phyloP scores from a whole-genome alignment of 441 rosid species.

The Erysimum pusillum region DNA sequence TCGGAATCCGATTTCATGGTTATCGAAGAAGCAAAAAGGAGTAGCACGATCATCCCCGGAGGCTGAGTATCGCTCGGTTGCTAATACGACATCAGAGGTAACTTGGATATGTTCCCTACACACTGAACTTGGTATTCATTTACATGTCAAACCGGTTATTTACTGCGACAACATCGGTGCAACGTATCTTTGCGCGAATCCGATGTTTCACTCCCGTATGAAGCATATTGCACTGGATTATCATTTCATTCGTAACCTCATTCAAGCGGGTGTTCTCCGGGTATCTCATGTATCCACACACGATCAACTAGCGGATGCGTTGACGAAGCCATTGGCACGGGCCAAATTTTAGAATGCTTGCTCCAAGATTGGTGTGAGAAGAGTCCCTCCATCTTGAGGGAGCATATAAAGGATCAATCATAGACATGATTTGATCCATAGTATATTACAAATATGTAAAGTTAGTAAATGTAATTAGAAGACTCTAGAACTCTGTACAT shows the following conservation, averaged over 20 bases:
- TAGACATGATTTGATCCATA: too few relatives aligned
- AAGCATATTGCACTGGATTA: not conserved
- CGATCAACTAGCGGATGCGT: not conserved
- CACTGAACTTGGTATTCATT: not conserved
- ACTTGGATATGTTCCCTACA: not conserved
- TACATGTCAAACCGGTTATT: not conserved
- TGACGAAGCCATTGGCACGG: not conserved
- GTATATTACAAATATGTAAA: too few relatives aligned
- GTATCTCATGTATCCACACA: not conserved
- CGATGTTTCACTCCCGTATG: not conserved
- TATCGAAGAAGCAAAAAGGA: not conserved
- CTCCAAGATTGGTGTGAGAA: not conserved
- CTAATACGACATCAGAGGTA: not conserved
- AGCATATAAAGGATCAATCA: too few relatives aligned
- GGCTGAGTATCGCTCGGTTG: not conserved
- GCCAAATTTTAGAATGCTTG: not conserved
- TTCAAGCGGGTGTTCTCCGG: not conserved
- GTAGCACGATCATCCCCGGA: fast-evolving
- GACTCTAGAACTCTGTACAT: too few relatives aligned
- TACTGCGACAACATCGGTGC: not conserved
- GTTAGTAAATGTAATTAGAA: too few relatives aligned
- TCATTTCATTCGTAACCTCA: not conserved
- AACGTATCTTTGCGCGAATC: not conserved
- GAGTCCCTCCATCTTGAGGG: too few relatives aligned
- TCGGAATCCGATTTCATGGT: not conserved